Evolutionary conservation across 306 rosid genomes (phyloP).

Genomic region (Sicyos baderoa): DNA sequence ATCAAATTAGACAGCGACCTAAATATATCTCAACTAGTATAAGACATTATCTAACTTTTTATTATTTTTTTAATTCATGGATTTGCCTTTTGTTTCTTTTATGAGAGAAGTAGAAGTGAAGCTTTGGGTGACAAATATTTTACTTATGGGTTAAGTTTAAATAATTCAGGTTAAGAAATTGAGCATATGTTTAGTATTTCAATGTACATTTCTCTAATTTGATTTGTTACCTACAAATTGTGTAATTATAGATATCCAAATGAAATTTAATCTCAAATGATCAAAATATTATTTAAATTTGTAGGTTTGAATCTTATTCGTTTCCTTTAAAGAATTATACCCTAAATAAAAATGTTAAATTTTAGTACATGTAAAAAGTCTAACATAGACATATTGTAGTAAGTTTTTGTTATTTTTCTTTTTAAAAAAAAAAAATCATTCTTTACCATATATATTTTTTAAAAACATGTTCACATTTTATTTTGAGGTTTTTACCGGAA

Average conservation of each 20-base stretch:
- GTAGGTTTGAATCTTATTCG: neutral
- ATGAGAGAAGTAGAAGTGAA: neutral
- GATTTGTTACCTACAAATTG: neutral
- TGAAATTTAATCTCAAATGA: neutral
- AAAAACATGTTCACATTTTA: too few relatives aligned
- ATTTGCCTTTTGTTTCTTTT: too few relatives aligned
- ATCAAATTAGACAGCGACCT: neutral
- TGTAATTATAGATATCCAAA: too few relatives aligned
- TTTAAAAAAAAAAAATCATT: too few relatives aligned
- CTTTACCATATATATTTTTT: too few relatives aligned
- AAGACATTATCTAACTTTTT: neutral
- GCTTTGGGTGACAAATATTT: neutral
- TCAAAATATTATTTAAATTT: too few relatives aligned
- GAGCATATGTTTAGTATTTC: neutral
- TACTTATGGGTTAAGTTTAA: too few relatives aligned
- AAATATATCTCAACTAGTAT: neutral
- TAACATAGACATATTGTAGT: too few relatives aligned
- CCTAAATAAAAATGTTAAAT: neutral
- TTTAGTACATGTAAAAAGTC: too few relatives aligned
- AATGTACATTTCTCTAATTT: neutral
- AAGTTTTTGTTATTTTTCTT: too few relatives aligned
- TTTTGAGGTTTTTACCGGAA: too few relatives aligned
- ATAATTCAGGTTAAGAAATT: neutral
- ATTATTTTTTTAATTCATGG: neutral
- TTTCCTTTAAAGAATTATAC: too few relatives aligned